Evolutionary conservation across 805 yeast genomes (phyloP), one percentile per base, ranked within the genome.

Genomic region (Candida namnaoensis): DNA sequence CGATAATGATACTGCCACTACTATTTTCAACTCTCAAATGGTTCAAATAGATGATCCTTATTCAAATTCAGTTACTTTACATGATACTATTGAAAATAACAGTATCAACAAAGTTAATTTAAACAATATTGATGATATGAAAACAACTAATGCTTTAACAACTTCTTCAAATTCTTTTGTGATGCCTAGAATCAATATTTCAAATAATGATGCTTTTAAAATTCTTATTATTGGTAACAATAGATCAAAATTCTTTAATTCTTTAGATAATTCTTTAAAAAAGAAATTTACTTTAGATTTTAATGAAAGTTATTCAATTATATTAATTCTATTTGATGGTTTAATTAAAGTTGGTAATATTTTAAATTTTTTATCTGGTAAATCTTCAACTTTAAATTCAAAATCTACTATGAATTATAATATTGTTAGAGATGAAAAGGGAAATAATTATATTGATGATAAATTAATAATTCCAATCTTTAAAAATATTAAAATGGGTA

Each of bases 311-410:
- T 50, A 46, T 37, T 46, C 41, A 13, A 34, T 53, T 5, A 44
- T 56, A 11, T 37, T 56, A 25, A 44, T 56, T 4, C 45, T 56
- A 11, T 56, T 56, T 46, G 58, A 56, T 42, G 60, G 60, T 4
- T 41, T 56, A 32, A 39, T 47, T 23, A 56, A 56, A 44, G 53
- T 56, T 41, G 60, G 60, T 1, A 56, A 56, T 37, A 50, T 56
- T 11, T 43, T 56, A 39, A 52, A 54, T 35, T 51, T 54, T 7
- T 10, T 34, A 11, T 30, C 33, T 30, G 33, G 33, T 12, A 30
- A 12, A 30, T 30, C 33, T 12, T 30, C 28, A 26, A 26, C 28
- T 8, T 26, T 26, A 10, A 26, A 8, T 8, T 8, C 28, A 26
- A 26, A 7, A 26, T 8, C 28, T 8, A 26, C 28, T 36, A 48